Base-by-base conservation (phyloP, 352 stramenopile genomes). In the Globisporangium cylindrosporum region DNA sequence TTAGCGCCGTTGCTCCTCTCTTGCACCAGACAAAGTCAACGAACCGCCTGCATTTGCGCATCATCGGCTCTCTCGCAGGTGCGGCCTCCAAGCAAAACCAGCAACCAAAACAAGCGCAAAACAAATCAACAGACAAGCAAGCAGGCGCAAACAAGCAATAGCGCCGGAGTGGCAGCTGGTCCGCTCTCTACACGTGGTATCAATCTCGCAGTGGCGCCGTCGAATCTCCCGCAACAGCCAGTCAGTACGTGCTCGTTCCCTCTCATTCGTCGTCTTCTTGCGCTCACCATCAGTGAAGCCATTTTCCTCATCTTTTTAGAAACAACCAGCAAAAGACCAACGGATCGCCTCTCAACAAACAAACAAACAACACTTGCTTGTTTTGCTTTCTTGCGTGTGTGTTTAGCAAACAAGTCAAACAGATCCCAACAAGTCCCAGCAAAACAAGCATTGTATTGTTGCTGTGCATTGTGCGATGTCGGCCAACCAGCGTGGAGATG, bases 401-500 rank as follows among this genome's bases (percentile, higher is more conserved):
- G 15, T 51, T 49, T 49, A 49, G 20, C 38, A 61, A 49, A 55
- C 43, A 59, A 59, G 64, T 46, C n/a, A 59, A 59, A 55, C n/a
- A 51, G 7, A 4, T 49, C 34, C 36, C 12, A 46, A 15, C 12
- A 46, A 46, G 38, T 46, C 38, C 38, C 29, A n/a, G 18, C 15
- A 22, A 41, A 32, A 36, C 43, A 66, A 58, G n/a, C 60, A 66
- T 36, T 51, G 38, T n/a, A 24, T 58, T 49, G 29, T 43, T 51
- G 22, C 20, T 32, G 25, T 49, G 7, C 22, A 34, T 22, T 49
- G 46, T 34, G 10, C 57, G 29, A 25, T 80, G 73, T 79, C 69
- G 22, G 67, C 70, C 46, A 82, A 80, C 67, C 73, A 81, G 51
- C 73, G 67, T 20, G 66, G 73, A 0, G 66, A 72, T 20, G 71